A percentile compares a stretch with the other conserved stretches of the same genome.
Evolutionary conservation across 768 basidiomycete species (phyloP).

Genomic region (Tulasnella sp.): DNA sequence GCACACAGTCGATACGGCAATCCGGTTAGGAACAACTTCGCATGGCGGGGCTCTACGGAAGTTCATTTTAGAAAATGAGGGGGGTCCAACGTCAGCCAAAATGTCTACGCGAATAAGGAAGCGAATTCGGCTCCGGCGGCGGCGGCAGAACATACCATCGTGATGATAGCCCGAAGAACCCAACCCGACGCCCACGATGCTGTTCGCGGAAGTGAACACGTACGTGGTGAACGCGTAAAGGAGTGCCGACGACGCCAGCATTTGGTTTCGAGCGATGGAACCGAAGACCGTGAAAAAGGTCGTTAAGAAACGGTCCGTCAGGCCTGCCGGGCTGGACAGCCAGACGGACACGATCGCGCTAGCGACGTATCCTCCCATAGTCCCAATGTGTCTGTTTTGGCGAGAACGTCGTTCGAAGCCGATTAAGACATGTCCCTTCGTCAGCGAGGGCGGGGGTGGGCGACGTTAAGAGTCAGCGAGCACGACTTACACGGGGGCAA

Average conservation of each 20-base stretch:
- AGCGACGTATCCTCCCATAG: background rate
- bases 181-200: background rate
- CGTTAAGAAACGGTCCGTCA: background rate
- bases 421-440: no score
- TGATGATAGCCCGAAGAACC: background rate
- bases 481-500: background rate
- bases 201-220: background rate
- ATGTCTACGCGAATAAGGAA: background rate
- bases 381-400: background rate
- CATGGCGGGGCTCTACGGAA: background rate
- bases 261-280: background rate
- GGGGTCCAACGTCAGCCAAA: background rate
- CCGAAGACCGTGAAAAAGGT: background rate
- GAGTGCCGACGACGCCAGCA: background rate
- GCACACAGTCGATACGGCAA: background rate
- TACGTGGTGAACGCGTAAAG: background rate
- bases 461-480: background rate
- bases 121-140: background rate
- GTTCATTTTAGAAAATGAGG: background rate
- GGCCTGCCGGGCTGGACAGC: background rate
- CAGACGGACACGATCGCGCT: background rate
- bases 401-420: background rate
- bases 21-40: background rate
- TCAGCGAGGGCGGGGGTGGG: no score
- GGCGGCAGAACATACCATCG: background rate